Conservation (phyloP, 768 basidiomycete species). For the Naganishia onofrii region DNA sequence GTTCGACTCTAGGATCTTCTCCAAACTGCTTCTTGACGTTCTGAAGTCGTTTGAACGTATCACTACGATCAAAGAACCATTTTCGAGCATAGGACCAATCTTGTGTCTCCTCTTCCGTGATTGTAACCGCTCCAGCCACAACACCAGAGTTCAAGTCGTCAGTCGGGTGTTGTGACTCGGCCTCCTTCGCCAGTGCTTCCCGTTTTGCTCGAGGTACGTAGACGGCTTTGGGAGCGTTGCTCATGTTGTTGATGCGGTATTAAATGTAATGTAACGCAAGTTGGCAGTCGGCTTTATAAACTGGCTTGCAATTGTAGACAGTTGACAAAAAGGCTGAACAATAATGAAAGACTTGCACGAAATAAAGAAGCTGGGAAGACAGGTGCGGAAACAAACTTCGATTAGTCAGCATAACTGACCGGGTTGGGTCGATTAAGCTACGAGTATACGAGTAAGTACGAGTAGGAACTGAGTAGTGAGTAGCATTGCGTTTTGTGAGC, state of each 20-base stretch:
- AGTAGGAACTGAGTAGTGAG: no score
- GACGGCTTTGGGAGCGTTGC: neutral
- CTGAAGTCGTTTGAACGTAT: slow-evolving; percentile 22
- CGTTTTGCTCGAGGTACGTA: slow-evolving; percentile 29
- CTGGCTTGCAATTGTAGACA: no score
- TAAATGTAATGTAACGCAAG: no score
- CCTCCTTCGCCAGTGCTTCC: slow-evolving; percentile 11
- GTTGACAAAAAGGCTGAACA: no score
- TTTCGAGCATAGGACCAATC: slow-evolving; percentile 22
- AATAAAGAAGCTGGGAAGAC: no score
- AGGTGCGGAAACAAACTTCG: no score
- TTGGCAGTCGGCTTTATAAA: no score
- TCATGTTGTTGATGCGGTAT: neutral
- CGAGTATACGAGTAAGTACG: no score
- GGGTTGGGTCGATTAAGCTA: neutral
- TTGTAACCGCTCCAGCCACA: neutral
- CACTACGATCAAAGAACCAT: slow-evolving; percentile 24
- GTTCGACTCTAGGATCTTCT: slow-evolving; percentile 28
- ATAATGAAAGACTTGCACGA: no score
- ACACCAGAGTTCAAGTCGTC: neutral
- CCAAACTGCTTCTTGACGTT: slow-evolving; percentile 28
- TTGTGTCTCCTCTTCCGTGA: slow-evolving; percentile 18
- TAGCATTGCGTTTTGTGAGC: no score
- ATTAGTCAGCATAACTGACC: no score
- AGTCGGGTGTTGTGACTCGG: neutral